phyloP scores from a whole-genome alignment of 192 early-diverging fungal species.

The Coemansia sp. region DNA sequence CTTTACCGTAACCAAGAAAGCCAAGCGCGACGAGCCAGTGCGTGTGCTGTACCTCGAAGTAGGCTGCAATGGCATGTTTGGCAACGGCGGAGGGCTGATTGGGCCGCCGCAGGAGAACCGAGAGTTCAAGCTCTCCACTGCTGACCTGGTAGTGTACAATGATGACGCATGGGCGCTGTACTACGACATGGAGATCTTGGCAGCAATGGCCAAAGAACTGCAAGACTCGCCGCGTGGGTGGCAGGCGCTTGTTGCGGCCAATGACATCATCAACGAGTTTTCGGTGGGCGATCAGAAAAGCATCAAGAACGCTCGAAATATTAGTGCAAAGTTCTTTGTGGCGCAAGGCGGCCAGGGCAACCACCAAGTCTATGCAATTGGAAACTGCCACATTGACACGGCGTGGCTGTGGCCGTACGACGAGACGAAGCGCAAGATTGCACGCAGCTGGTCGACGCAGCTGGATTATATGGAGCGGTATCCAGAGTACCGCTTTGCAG shows the following conservation, averaged over 20 bases:
- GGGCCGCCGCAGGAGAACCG: constrained; percentile 68
- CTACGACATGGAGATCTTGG: constrained; percentile 77
- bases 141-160: constrained; percentile 73
- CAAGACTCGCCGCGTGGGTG: constrained; percentile 65
- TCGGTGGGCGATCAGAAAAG: constrained; percentile 40
- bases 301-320: constrained; percentile 27
- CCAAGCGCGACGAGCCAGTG: constrained; percentile 42
- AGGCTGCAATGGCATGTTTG: constrained; percentile 93
- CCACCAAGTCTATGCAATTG: constrained; percentile 82
- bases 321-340: constrained; percentile 67
- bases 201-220: constrained; percentile 69
- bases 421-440: constrained; percentile 95
- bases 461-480: constrained; percentile 79
- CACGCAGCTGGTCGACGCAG: constrained; percentile 81
- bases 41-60: constrained; percentile 85
- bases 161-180: constrained; percentile 66
- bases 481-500: constrained; percentile 88
- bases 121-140: constrained; percentile 61
- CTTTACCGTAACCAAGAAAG: constrained; percentile 53
- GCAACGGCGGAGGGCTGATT: constrained; percentile 49
- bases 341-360: constrained; percentile 59
- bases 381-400: constrained; percentile 91
- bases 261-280: constrained; percentile 77
- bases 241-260: constrained; percentile 81
- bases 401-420: constrained; percentile 98